phyloP scores from a whole-genome alignment of 352 stramenopile genomes.

The Lagenidium giganteum region DNA sequence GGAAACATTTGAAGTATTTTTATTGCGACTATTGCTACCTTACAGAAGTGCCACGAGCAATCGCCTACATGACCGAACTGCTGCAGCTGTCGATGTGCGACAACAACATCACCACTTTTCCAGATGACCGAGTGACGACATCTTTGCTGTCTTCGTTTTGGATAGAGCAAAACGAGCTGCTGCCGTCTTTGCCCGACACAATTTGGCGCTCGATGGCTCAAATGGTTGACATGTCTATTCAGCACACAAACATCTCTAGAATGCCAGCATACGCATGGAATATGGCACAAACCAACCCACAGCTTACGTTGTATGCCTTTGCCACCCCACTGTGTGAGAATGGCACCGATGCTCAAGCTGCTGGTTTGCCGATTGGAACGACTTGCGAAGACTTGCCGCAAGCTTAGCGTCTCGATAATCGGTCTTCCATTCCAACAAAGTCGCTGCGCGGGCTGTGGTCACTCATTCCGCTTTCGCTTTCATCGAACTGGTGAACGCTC shows the following conservation, averaged over 20 bases:
- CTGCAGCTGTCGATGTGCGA: background rate
- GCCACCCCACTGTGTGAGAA: slow-evolving; percentile 14
- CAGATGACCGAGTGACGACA: slow-evolving; percentile 2
- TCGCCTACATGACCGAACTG: slow-evolving; percentile 6
- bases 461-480: background rate
- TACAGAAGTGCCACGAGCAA: background rate
- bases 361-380: background rate
- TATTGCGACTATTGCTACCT: slow-evolving; percentile 6
- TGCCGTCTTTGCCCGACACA: slow-evolving; percentile 1
- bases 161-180: slow-evolving; percentile 3
- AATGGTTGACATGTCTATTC: slow-evolving; percentile 4
- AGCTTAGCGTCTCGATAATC: no score
- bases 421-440: background rate
- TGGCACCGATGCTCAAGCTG: background rate
- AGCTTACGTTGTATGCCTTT: slow-evolving; percentile 7
- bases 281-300: background rate
- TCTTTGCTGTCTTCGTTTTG: slow-evolving; percentile 8
- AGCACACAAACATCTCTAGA: slow-evolving; percentile 3
- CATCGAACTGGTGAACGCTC: background rate
- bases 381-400: no score
- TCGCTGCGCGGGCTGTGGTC: background rate
- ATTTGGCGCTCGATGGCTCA: slow-evolving; percentile 11
- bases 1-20: slow-evolving; percentile 9
- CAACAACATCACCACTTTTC: background rate
- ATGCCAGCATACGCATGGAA: background rate